phyloP scores from a whole-genome alignment of 164 flowering plant genomes.

The Aristolochia fimbriata region DNA sequence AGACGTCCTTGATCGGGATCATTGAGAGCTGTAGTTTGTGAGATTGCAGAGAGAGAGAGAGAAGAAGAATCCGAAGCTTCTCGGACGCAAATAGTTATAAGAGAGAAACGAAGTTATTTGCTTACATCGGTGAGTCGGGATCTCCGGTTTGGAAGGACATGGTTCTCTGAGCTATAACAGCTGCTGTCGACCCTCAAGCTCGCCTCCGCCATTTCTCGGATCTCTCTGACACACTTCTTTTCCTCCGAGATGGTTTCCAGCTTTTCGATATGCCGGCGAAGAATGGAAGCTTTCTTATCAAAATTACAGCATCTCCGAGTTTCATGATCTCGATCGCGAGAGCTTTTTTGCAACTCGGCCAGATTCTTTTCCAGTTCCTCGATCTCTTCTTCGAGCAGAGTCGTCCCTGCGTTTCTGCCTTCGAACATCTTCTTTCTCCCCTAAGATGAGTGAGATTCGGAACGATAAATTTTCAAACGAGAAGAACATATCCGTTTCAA shows the following conservation, averaged over 20 bases:
- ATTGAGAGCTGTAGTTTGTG: too few species aligned
- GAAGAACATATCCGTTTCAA: too few species aligned
- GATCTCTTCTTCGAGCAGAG: constrained; percentile 50
- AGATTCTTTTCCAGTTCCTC: constrained; percentile 41
- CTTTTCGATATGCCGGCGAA: constrained; percentile 40
- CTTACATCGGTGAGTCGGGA: constrained; percentile 37
- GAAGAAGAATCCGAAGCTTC: too few species aligned
- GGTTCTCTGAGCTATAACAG: constrained; percentile 5
- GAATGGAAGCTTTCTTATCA: constrained; percentile 45
- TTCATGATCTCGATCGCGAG: constrained; percentile 23
- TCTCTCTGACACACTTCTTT: constrained; percentile 27
- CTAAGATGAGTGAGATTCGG: constrained; percentile 27
- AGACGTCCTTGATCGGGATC: too few species aligned
- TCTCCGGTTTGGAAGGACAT: constrained; percentile 12
- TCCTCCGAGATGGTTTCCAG: constrained; percentile 27
- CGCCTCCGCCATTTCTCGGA: constrained; percentile 41
- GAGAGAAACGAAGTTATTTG: too few species aligned
- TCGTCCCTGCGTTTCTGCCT: constrained; percentile 23
- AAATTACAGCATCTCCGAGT: constrained; percentile 35
- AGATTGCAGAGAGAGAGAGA: too few species aligned
- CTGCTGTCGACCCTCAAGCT: constrained; percentile 26
- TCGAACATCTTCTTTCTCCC: constrained; percentile 53
- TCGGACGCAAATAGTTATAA: too few species aligned
- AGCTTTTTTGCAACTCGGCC: constrained; percentile 27
- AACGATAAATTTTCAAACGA: not conserved